A percentile compares a stretch with the other conserved stretches of the same genome.
These are phyloP conservation scores for Pleurotus sapidus DNA, from an alignment of 768 basidiomycete genomes.

Conservation along the genomic window DNA sequence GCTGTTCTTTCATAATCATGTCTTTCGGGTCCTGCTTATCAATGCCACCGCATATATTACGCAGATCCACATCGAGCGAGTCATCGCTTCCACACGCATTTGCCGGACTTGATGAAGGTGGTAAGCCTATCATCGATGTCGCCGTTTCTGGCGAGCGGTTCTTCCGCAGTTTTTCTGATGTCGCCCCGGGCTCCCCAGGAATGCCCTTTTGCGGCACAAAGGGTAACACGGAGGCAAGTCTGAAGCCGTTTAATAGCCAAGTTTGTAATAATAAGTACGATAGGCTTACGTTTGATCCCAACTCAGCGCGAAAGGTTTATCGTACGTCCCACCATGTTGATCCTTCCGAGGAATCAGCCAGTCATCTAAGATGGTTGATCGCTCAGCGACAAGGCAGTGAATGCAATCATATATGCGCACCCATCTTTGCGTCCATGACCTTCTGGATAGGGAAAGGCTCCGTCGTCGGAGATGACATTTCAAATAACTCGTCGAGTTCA, in stretches of 20 bases:
- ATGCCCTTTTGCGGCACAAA: not conserved
- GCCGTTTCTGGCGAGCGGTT: not conserved
- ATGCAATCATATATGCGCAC: slow-evolving; percentile 24
- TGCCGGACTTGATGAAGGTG: slow-evolving; percentile 16
- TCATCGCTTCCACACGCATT: slow-evolving; percentile 8
- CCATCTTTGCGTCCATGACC: slow-evolving; percentile 45
- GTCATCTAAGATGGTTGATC: slow-evolving; percentile 14
- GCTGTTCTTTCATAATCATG: slow-evolving; percentile 50
- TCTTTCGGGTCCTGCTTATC: slow-evolving; percentile 23
- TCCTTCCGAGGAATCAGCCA: slow-evolving; percentile 35
- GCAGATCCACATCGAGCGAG: slow-evolving; percentile 28
- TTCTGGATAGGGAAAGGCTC: slow-evolving; percentile 30
- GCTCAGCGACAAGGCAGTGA: too few relatives aligned
- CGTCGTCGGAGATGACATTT: slow-evolving; percentile 46
- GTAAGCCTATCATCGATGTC: slow-evolving; percentile 22
- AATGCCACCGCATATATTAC: slow-evolving; percentile 26
- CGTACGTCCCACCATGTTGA: slow-evolving; percentile 12
- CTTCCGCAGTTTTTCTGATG: not conserved
- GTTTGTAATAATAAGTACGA: not conserved
- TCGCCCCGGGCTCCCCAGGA: not conserved
- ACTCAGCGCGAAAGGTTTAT: not conserved
- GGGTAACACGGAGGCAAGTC: not conserved
- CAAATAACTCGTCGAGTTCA: slow-evolving; percentile 51
- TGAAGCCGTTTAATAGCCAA: slow-evolving; percentile 3
- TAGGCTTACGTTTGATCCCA: not conserved